A percentile compares a stretch with the other conserved stretches of the same genome.
phyloP scores from a whole-genome alignment of 192 early-diverging fungal species.

The Coemansia sp. region DNA sequence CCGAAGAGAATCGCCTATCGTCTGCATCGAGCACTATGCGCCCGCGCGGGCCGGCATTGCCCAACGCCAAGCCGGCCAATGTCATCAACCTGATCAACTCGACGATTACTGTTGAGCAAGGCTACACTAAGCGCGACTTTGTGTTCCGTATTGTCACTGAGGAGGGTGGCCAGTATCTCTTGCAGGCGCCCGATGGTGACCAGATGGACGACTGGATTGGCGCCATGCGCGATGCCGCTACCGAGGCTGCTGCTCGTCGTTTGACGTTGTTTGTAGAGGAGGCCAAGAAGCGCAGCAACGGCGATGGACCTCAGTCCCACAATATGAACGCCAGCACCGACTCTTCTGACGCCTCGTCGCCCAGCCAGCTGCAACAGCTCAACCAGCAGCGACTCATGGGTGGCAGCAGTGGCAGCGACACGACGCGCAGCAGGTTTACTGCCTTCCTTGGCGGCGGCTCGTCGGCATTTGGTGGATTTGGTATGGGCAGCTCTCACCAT shows the following conservation, averaged over 20 bases:
- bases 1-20: slow-evolving; percentile 26
- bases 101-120: slow-evolving; percentile 64
- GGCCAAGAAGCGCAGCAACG: slow-evolving; percentile 47
- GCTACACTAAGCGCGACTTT: slow-evolving; percentile 65
- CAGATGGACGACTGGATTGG: slow-evolving; percentile 77
- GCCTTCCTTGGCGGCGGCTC: slow-evolving; percentile 47
- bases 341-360: slow-evolving; percentile 2
- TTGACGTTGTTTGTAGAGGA: slow-evolving; percentile 68
- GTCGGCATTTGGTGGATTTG: slow-evolving; percentile 37
- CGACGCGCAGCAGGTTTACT: slow-evolving; percentile 47
- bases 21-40: slow-evolving; percentile 33
- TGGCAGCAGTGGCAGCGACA: slow-evolving; percentile 24
- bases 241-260: slow-evolving; percentile 68
- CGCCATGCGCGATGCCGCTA: slow-evolving; percentile 65
- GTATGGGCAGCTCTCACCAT: slow-evolving; percentile 22
- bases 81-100: slow-evolving; percentile 80
- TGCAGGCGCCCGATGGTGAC: slow-evolving; percentile 64
- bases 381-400: slow-evolving; percentile 2
- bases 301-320: slow-evolving; percentile 2
- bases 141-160: slow-evolving; percentile 81
- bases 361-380: slow-evolving; percentile 10
- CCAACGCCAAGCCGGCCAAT: slow-evolving; percentile 60
- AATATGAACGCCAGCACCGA: background rate
- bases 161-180: slow-evolving; percentile 74
- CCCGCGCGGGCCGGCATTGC: slow-evolving; percentile 48